Base-by-base conservation (phyloP, 768 basidiomycete species). In the Pleurotus sapidus region DNA sequence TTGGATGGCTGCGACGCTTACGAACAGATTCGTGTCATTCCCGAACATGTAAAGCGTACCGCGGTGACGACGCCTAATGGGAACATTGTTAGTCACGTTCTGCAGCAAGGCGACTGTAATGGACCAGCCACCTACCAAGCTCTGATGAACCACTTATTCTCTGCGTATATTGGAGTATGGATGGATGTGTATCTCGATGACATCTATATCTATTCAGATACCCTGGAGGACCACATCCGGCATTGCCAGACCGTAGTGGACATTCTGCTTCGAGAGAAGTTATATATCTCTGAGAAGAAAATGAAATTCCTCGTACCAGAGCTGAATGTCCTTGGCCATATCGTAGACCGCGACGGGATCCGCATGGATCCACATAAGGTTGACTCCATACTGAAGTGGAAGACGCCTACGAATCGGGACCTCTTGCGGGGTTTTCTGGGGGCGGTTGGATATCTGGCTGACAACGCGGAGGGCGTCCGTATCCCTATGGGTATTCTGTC, bases 1-100 rank as follows among this genome's bases (percentile, higher is more conserved):
- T 65, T 81, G 1, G 74, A 80, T 59, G 54, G 73, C 37, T 66
- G 68, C n/a, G 68, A 74, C 47, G 74, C 74, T 2, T 80, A 76
- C 61, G 73, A 80, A 60, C 77, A 78, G 40, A 68, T 71, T 27
- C 30, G 63, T 1, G 60, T 70, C 0, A 49, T 63, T 9, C 66
- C 67, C 12, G 61, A 66, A 17, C 64, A 72, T 55, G 68, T 72
- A 1, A 34, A 55, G 1, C 49, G 59, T 0, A 63, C 66, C 0
- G 55, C 65, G 0, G 60, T 72, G 12, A 67, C 62, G 1, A 73
- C 67, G 2, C 68, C 69, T 0, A 63, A 69, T 59, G 69, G 72
- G 0, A 72, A 63, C n/a, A 70, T 72, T 58, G 62, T 66, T 2
- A 69, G 71, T 49, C 58, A 61, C 20, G 66, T 72, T 0, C 56